Conservation (phyloP, 139 green algal genomes). For the Dunaliella primolecta region DNA sequence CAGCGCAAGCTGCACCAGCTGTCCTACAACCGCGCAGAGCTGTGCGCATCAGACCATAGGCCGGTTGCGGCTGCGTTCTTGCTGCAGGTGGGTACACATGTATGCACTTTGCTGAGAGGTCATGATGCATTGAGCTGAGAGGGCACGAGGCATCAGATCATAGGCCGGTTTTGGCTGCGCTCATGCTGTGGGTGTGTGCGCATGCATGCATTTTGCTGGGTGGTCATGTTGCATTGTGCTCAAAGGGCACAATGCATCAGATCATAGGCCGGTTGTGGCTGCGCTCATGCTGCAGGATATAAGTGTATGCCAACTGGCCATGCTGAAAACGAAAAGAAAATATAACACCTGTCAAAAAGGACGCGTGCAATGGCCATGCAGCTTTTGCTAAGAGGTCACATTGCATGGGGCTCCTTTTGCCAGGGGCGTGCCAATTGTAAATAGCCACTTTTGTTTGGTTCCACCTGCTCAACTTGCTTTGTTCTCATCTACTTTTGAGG, state of each 20-base stretch:
- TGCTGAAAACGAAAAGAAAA: no score
- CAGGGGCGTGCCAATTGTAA: no score
- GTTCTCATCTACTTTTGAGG: no score
- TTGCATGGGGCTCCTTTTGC: not conserved
- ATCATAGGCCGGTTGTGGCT: not conserved
- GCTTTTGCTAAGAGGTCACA: not conserved
- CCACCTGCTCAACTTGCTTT: no score
- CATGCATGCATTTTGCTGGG: not conserved
- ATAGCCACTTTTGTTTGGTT: no score
- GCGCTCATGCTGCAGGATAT: not conserved
- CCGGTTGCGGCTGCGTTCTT: conserved; percentile 63
- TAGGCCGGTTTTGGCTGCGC: not conserved
- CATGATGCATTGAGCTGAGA: not conserved
- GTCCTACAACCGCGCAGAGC: conserved; percentile 48
- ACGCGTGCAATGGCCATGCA: no score
- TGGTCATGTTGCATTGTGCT: not conserved
- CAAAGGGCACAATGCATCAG: not conserved
- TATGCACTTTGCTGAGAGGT: not conserved
- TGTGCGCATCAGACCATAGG: conserved; percentile 66
- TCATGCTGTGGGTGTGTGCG: not conserved
- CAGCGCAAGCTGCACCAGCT: conserved; percentile 47
- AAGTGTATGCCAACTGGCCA: no score
- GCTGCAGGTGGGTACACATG: conserved; percentile 24
- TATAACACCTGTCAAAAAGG: no score
- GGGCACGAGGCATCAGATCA: not conserved